These are phyloP conservation scores for Hypericum perforatum DNA, from an alignment of 345 rosid genomes.

Conservation along the genomic window DNA sequence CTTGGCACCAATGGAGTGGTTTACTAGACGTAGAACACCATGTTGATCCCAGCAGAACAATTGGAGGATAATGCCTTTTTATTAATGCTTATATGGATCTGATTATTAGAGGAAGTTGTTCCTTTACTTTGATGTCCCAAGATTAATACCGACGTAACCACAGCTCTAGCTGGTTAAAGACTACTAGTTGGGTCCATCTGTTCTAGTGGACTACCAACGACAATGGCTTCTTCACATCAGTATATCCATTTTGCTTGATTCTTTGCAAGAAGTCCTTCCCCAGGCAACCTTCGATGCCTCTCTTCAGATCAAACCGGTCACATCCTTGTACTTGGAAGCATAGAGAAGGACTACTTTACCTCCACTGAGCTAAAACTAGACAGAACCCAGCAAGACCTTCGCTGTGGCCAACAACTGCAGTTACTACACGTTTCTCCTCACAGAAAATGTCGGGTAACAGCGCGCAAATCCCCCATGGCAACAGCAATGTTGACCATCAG, in stretches of 20 bases:
- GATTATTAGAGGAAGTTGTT: no score
- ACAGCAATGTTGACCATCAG: constrained; percentile 63
- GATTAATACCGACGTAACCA: no score
- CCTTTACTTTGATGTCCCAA: no score
- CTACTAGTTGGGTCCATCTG: no score
- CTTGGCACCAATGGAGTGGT: no score
- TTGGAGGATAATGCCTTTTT: no score
- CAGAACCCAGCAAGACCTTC: constrained; percentile 39
- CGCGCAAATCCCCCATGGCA: constrained; percentile 52
- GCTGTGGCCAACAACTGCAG: constrained; percentile 77
- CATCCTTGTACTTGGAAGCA: constrained; percentile 66
- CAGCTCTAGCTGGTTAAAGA: no score
- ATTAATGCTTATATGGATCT: no score
- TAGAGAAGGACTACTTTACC: constrained; percentile 77
- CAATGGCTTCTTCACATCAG: constrained; percentile 35
- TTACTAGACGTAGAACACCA: no score
- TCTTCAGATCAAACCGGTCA: constrained; percentile 54
- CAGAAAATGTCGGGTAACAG: constrained; percentile 46
- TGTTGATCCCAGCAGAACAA: no score
- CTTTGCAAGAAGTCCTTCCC: constrained; percentile 52
- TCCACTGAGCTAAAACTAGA: constrained; percentile 22
- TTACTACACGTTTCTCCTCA: constrained; percentile 25
- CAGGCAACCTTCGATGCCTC: constrained; percentile 61
- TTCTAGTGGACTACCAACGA: no score
- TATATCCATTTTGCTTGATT: constrained; percentile 53